Evolutionary conservation across 495 filamentous ascomycete species (phyloP).

Genomic region (Tuber microsphaerosporum): DNA sequence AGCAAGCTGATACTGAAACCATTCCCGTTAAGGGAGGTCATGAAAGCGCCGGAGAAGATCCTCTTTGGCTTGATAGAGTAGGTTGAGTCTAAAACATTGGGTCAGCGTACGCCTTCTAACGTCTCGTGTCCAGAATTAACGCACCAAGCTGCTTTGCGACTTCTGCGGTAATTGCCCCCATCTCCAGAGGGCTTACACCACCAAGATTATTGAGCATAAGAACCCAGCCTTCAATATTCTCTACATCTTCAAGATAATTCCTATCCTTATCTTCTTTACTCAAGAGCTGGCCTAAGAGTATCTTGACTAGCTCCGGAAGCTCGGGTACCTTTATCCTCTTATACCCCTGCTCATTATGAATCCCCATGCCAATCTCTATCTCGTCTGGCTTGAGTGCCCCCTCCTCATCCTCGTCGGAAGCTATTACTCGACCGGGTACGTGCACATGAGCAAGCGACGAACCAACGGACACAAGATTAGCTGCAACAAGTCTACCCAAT

Average conservation of each 20-base stretch:
- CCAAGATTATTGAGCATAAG: conserved; percentile 90
- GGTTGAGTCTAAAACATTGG: conserved; percentile 34
- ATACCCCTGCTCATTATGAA: conserved; percentile 91
- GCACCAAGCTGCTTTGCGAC: conserved; percentile 64
- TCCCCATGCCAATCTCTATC: conserved; percentile 95
- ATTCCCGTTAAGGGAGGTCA: conserved; percentile 87
- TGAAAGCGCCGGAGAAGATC: conserved; percentile 52
- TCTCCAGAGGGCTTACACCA: conserved; percentile 79
- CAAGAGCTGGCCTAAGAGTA: conserved; percentile 75
- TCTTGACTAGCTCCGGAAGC: conserved; percentile 63
- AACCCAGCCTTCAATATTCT: conserved; percentile 55
- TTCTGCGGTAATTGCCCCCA: conserved; percentile 83
- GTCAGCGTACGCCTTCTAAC: conserved; percentile 5
- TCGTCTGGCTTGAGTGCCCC: conserved; percentile 60
- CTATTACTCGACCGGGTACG: conserved; percentile 64
- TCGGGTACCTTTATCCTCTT: conserved; percentile 58
- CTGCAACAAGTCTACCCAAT: conserved; percentile 63
- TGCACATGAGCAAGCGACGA: conserved; percentile 84
- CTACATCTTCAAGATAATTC: conserved; percentile 61
- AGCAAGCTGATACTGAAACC: conserved; percentile 86
- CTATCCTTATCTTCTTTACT: conserved; percentile 73
- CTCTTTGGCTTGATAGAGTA: conserved; percentile 35
- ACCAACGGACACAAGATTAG: conserved; percentile 79
- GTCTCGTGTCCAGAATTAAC: neutral
- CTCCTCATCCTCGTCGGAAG: conserved; percentile 40